Evolutionary conservation across 441 rosid species (phyloP), one percentile per base, ranked within the genome.

Genomic region (Cnidoscolus chayamansa): DNA sequence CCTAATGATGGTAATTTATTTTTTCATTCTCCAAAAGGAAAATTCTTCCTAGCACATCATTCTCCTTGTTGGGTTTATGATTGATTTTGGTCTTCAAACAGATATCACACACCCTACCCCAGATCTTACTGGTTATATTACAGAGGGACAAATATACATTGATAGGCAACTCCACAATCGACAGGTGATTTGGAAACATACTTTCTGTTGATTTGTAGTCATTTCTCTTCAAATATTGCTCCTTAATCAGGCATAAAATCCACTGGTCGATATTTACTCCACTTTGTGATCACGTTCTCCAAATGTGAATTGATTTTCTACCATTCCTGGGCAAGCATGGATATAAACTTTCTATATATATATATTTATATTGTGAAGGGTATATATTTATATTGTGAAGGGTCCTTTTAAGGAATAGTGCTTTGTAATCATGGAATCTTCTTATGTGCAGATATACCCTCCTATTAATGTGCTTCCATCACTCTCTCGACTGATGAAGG

Each of bases 81-180:
- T 32, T 37, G 16, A 63, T 72, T 63, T 62, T 72, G 54, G 30
- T 61, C 32, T 53, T 35, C 20, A 1, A 62, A 63, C 95, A 95
- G 99, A 95, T 71, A 95, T 95, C 61, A 95, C 99, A 4, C 99
- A 95, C 77, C 99, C 99, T 19, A 95, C 95, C 68, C 99, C 99
- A 10, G 99, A 95, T 91, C 97, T 95, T 81, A 95, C 99, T 20
- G 99, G 99, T 31, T 95, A 95, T 77, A 95, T 95, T 77, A 95
- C 99, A 0, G 99, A 95, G 84, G 99, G 99, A 68, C 99, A 95
- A 82, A 93, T 95, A 79, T 95, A 95, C 67, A 90, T 95, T 81
- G 99, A 95, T 68, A 83, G 99, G 79, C 99, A 95, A 80, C 96
- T 95, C 55, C 73, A 93, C 16, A 93, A 95, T 77, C 80, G 99